Conservation (phyloP, 176 grass and related monocot genomes). For the Musa schizocarpa region DNA sequence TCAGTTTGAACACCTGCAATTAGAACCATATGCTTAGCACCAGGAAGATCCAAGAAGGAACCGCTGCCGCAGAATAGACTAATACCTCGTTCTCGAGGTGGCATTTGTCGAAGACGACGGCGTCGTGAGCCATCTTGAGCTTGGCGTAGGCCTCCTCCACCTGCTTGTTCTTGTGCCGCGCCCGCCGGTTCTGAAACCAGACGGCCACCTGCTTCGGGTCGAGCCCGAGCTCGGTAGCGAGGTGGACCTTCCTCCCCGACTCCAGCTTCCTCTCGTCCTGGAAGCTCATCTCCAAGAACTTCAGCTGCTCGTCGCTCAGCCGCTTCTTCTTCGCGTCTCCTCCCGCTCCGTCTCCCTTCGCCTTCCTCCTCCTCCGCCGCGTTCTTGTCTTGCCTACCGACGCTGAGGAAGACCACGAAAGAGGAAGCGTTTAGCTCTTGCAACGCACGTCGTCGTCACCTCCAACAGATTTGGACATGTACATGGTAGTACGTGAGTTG, state of each 20-base stretch:
- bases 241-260: constrained; percentile 65
- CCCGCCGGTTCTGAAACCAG: constrained; percentile 95
- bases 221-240: constrained; percentile 59
- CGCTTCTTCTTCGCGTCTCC: constrained; percentile 45
- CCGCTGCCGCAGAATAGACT: neutral
- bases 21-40: neutral
- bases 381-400: constrained; percentile 28
- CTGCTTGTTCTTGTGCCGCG: constrained; percentile 88
- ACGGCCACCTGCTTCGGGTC: constrained; percentile 89
- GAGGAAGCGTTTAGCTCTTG: too few relatives aligned
- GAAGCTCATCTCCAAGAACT: constrained; percentile 69
- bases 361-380: constrained; percentile 54
- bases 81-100: constrained; percentile 59
- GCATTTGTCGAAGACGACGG: constrained; percentile 62
- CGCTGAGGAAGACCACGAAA: neutral
- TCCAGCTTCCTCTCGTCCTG: constrained; percentile 69
- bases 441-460: too few relatives aligned
- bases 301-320: constrained; percentile 61
- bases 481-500: too few relatives aligned
- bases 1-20: neutral
- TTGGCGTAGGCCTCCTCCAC: constrained; percentile 76
- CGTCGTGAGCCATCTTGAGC: constrained; percentile 73
- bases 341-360: neutral
- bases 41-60: neutral
- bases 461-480: too few relatives aligned